Base-by-base conservation (phyloP, 768 basidiomycete genomes). In the Hydnomerulius pinastri region DNA sequence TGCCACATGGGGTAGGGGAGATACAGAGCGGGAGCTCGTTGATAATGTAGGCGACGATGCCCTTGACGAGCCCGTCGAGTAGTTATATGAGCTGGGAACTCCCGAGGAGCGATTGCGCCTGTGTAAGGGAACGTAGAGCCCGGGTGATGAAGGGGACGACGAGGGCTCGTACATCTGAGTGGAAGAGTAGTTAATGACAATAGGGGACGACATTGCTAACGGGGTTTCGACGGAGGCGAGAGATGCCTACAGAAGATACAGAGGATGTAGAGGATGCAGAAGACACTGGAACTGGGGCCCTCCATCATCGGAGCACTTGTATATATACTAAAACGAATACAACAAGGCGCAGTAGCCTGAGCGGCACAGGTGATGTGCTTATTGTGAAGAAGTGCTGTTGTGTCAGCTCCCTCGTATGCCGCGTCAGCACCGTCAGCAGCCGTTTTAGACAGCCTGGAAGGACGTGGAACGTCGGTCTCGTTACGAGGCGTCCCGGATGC, bases 121-220 rank as follows among this genome's bases (percentile, higher is more conserved):
- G 43, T 78, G 75, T 0, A 77, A 50, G 21, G 77, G 76, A 30
- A 77, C 45, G 47, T 78, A 78, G 25, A 72, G 60, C 7, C 15
- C 27, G 28, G 56, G 35, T 27, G 63, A 23, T 4, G 64, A 58
- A 44, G 58, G 33, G 48, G 57, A 12, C 5, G 66, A 59, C 1
- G 63, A 54, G 13, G 59, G 44, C 21, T 51, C 49, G 46, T 48
- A 56, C 42, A 43, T 47, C 21, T 12, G 18, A 13, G 43, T 46
- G 40, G 46, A 32, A 18, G 53, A 53, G 29, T 41, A 41, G 21
- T 58, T 51, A 27, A 58, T 54, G 6, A 52, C 23, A 45, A 66
- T 52, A 5, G 65, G 51, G 4, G 59, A 60, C 32, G 70, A 64
- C 68, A 72, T 68, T 32, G 30, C 44, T 39, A 54, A 43, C n/a